Base-by-base conservation (phyloP, 306 rosid species). In the Abrus pulchellus region DNA sequence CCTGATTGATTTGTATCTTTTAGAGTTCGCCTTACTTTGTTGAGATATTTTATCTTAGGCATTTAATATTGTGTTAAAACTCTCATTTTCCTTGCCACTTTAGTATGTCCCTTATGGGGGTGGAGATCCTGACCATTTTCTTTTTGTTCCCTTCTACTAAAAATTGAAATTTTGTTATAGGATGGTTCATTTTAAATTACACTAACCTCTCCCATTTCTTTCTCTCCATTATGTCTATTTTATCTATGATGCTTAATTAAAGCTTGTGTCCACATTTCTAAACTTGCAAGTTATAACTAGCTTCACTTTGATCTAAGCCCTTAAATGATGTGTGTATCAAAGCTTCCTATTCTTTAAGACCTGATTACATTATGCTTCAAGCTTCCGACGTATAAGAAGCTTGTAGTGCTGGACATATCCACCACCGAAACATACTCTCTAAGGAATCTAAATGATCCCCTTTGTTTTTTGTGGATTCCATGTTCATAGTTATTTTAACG, bases 71-170 rank as follows among this genome's bases (percentile, higher is more conserved):
- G 11, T 14, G 64, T 10, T 49, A 38, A 75, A 62, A 70, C 57
- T 29, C 63, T 73, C 41, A 8, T 48, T 62, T 47, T 61, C 13
- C 45, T 36, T 5, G 36, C 13, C 33, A 9, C 63, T 62, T 6
- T 41, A 14, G 30, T 14, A 34, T 63, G 41, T 66, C 69, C 14
- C 14, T 8, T 30, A 60, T 3, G 3, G 5, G 43, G 33, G 6
- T 4, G 14, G 70, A 20, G 53, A 3, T 41, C 45, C 33, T 74
- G 7, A 74, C 45, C 63, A n/a, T 78, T 78, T 49, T 78, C 68
- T 43, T 54, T 62, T 66, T 67, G 57, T 66, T 67, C 68, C 59
- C 34, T 41, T 13, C 65, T 54, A 7, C 54, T 54, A 7, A 44
- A 10, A 14, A 40, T 79, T 57, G 60, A 57, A 33, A 34, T 57